Percentiles rank a stretch among this genome's conserved stretches.
These are phyloP conservation scores for Xerocomus nothofagi DNA, from an alignment of 1,284 basidiomycete species.

Conservation along the genomic window DNA sequence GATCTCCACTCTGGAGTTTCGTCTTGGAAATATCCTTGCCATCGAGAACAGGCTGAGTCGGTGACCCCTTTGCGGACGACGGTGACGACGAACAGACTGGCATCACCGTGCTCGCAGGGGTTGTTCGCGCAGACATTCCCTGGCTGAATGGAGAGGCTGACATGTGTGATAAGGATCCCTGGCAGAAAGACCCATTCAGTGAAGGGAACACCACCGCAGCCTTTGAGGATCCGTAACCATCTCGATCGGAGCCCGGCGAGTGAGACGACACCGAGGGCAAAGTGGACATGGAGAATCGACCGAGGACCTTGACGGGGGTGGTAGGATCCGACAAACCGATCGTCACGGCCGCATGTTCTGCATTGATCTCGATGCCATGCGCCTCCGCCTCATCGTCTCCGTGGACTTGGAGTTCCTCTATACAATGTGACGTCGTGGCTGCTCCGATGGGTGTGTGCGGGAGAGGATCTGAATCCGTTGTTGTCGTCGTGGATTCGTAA, in stretches of 20 bases:
- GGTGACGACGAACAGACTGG: conserved; percentile 6
- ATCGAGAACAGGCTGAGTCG: neutral
- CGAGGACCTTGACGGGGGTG: conserved; percentile 19
- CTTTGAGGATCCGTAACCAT: conserved; percentile 9
- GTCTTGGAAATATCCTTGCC: conserved; percentile 6
- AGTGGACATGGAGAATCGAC: conserved; percentile 8
- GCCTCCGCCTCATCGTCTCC: conserved; percentile 17
- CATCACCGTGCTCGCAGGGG: conserved; percentile 8
- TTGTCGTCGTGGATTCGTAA: conserved; percentile 31
- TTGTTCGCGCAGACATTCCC: conserved; percentile 14
- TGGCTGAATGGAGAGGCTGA: neutral
- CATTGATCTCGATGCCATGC: conserved; percentile 16
- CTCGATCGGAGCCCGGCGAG: conserved; percentile 1
- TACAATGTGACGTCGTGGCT: conserved; percentile 5
- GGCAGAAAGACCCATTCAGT: conserved; percentile 27
- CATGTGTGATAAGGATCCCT: conserved; percentile 7
- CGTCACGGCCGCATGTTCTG: neutral
- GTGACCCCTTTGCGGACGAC: neutral
- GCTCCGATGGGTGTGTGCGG: conserved; percentile 30
- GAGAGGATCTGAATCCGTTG: conserved; percentile 31
- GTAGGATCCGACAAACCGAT: conserved; percentile 12
- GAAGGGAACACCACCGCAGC: conserved; percentile 26
- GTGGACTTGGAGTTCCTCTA: conserved; percentile 8
- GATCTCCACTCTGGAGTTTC: neutral
- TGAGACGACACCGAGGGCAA: conserved; percentile 4